Evolutionary conservation across 2,329 filamentous ascomycete species (phyloP).

Genomic region (Paraphaeosphaeria sporulosa): DNA sequence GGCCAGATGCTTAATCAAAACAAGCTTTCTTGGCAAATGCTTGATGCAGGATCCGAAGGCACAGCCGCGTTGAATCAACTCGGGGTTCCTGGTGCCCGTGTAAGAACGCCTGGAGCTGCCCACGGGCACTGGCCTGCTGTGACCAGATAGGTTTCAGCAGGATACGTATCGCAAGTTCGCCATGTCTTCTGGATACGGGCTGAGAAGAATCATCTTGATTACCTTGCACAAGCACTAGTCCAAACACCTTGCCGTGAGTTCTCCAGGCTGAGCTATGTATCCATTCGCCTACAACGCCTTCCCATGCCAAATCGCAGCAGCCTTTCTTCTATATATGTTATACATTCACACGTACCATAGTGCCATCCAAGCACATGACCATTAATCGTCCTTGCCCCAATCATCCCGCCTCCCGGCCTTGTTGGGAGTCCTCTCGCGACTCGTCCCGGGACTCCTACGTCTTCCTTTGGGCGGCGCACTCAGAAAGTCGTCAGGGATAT

Average conservation of each 20-base stretch:
- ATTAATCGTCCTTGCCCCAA: conserved; percentile 30
- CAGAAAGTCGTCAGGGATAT: conserved; percentile 56
- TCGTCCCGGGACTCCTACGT: conserved; percentile 25
- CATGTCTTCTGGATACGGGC: too few relatives aligned
- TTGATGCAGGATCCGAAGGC: not conserved
- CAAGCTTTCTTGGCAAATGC: not conserved
- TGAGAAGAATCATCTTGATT: too few relatives aligned
- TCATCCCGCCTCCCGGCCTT: conserved; percentile 43
- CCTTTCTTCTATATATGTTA: conserved; percentile 10
- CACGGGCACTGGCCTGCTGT: too few relatives aligned
- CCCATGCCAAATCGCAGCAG: conserved; percentile 2
- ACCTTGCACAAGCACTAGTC: not conserved
- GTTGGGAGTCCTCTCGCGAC: conserved; percentile 36
- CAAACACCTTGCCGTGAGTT: not conserved
- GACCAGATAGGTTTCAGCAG: too few relatives aligned
- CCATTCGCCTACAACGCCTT: not conserved
- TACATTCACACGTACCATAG: conserved; percentile 14
- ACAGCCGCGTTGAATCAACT: too few relatives aligned
- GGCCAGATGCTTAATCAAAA: not conserved
- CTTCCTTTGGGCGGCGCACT: conserved; percentile 38
- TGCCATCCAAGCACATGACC: not conserved
- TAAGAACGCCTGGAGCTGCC: too few relatives aligned
- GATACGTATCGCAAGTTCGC: too few relatives aligned
- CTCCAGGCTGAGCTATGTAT: not conserved
- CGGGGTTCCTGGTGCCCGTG: too few relatives aligned